Percentiles rank a stretch among this genome's conserved stretches.
phyloP scores from a whole-genome alignment of 2,329 filamentous ascomycete genomes.

The Arthrinium phaeospermum region DNA sequence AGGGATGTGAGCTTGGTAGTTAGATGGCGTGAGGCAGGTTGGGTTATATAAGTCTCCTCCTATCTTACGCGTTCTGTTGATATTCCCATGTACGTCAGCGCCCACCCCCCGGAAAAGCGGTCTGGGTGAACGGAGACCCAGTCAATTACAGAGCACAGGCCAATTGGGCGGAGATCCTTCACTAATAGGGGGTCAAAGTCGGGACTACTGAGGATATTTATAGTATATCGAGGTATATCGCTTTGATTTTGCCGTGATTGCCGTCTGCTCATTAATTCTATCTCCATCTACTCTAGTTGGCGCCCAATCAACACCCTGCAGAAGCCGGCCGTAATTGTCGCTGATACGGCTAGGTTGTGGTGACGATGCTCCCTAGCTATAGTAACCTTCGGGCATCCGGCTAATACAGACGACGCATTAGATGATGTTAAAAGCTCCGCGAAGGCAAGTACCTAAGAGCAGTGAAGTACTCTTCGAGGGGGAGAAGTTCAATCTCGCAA shows the following conservation, averaged over 20 bases:
- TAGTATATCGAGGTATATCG: background rate
- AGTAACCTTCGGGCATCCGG: no score
- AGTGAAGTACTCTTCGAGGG: no score
- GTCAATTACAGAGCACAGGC: background rate
- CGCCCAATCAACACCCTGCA: no score
- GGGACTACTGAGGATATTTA: background rate
- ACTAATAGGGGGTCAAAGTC: background rate
- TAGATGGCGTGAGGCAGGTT: background rate
- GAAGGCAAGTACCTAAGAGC: no score
- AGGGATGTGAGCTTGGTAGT: background rate
- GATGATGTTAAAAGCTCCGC: no score
- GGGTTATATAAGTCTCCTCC: background rate
- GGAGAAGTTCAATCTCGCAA: no score
- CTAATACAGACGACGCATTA: no score
- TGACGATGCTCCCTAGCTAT: no score
- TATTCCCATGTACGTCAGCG: background rate
- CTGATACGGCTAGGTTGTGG: no score
- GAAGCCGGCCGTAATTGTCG: no score
- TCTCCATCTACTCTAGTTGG: background rate
- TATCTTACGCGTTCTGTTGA: background rate
- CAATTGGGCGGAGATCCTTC: background rate
- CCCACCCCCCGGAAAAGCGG: background rate
- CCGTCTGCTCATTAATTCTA: fast-evolving
- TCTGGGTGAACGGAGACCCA: background rate
- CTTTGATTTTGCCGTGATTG: background rate